phyloP scores from a whole-genome alignment of 768 basidiomycete genomes.

The Boletus pseudo-olivaceus region DNA sequence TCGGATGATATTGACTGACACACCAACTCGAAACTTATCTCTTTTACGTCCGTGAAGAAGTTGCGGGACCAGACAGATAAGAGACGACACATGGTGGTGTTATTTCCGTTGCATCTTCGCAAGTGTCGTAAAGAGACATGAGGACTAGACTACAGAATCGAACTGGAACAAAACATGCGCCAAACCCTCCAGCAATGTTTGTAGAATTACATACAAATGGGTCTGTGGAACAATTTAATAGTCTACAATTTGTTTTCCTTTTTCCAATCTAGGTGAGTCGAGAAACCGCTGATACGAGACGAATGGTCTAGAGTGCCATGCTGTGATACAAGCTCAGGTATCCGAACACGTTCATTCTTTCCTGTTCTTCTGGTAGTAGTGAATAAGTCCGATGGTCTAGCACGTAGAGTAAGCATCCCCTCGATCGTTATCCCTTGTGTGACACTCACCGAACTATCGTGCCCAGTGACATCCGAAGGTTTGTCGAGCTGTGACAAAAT shows the following conservation, averaged over 20 bases:
- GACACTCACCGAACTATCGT: conserved; percentile 72
- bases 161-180: neutral
- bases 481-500: conserved; percentile 86
- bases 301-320: neutral
- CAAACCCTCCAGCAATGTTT: neutral
- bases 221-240: neutral
- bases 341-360: conserved; percentile 50
- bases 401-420: conserved; percentile 4
- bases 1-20: neutral
- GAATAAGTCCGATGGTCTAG: conserved; percentile 93
- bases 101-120: neutral
- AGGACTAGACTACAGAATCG: neutral
- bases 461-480: conserved; percentile 75
- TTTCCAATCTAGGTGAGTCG: neutral
- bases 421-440: neutral
- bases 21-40: neutral
- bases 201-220: conserved; percentile 14
- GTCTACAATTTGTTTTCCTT: conserved; percentile 2
- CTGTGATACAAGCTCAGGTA: conserved; percentile 21
- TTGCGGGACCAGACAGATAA: neutral
- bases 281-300: neutral
- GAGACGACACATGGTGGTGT: neutral
- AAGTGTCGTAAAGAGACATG: neutral
- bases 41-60: neutral
- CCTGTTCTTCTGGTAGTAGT: conserved; percentile 92